Conservation (phyloP, 225 moss, liverwort and hornwort genomes). For the Pseudoscleropodium purum region DNA sequence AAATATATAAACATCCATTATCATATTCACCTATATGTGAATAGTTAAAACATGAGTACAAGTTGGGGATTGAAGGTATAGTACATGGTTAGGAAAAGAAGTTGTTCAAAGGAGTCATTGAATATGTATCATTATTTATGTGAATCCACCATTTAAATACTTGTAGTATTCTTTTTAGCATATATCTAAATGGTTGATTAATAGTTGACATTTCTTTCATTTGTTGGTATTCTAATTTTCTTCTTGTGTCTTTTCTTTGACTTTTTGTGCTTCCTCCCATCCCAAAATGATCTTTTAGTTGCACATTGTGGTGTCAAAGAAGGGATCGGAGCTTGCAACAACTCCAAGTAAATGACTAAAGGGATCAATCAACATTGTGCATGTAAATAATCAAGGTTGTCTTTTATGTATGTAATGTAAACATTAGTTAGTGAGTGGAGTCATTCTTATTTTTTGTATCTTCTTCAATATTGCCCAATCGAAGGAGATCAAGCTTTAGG, state of each 20-base stretch:
- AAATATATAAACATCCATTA: neutral
- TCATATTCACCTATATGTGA: neutral
- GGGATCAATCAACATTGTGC: neutral
- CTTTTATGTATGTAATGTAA: neutral
- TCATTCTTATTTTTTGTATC: neutral
- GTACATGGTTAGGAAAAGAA: neutral
- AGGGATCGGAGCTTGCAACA: fast-evolving
- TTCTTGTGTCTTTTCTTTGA: neutral
- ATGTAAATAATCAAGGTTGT: neutral
- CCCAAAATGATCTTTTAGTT: fast-evolving
- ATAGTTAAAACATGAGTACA: neutral
- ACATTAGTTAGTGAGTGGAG: fast-evolving
- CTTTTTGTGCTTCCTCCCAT: no score
- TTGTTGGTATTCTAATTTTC: neutral
- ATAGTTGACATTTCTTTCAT: neutral
- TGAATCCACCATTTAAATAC: neutral
- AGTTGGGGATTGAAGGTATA: neutral
- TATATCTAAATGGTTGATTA: neutral
- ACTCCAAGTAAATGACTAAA: neutral
- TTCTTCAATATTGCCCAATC: neutral
- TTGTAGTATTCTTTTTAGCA: neutral
- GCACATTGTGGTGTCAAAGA: neutral
- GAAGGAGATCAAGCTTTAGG: neutral
- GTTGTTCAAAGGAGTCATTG: neutral
- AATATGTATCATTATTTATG: neutral